These are phyloP conservation scores for Aspergillus ellipticus DNA, from an alignment of 495 filamentous ascomycete genomes.

Conservation along the genomic window DNA sequence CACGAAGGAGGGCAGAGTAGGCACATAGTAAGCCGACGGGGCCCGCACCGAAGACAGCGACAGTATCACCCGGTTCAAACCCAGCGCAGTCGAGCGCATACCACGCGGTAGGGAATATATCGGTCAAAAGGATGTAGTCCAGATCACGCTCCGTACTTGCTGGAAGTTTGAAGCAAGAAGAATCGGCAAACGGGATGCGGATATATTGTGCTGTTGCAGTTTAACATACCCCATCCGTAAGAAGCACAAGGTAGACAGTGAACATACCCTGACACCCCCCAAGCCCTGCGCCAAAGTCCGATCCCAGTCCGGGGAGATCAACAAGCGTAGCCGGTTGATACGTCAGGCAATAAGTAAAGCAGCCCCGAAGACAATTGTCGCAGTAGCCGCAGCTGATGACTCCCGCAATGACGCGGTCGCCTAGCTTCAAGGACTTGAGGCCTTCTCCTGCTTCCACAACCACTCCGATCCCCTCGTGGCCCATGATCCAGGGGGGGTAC, in stretches of 20 bases:
- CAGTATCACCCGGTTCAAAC: constrained; percentile 8
- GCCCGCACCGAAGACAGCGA: constrained; percentile 13
- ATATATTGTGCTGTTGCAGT: constrained; percentile 18
- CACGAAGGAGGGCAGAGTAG: constrained; percentile 47
- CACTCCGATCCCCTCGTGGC: constrained; percentile 5
- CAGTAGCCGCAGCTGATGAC: constrained; percentile 7
- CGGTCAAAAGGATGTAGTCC: constrained; percentile 7
- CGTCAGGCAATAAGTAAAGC: constrained; percentile 4
- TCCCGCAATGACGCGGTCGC: constrained; percentile 3
- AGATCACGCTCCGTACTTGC: neutral
- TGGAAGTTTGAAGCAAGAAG: constrained; percentile 1
- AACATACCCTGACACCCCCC: constrained; percentile 4
- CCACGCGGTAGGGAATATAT: constrained; percentile 11
- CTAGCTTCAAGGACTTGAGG: constrained; percentile 2
- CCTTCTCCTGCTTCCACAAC: constrained; percentile 7
- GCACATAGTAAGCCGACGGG: constrained; percentile 49
- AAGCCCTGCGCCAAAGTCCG: neutral
- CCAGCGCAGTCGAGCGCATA: neutral
- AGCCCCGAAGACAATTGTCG: constrained; percentile 5
- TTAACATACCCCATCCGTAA: neutral
- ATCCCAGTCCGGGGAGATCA: constrained; percentile 8
- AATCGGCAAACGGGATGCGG: constrained; percentile 7
- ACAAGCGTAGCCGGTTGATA: constrained; percentile 1
- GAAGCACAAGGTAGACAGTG: neutral
- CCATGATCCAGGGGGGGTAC: constrained; percentile 17